Evolutionary conservation across 2,329 filamentous ascomycete species (phyloP), one percentile per base, ranked within the genome.

Genomic region (Elsinoe necatrix): DNA sequence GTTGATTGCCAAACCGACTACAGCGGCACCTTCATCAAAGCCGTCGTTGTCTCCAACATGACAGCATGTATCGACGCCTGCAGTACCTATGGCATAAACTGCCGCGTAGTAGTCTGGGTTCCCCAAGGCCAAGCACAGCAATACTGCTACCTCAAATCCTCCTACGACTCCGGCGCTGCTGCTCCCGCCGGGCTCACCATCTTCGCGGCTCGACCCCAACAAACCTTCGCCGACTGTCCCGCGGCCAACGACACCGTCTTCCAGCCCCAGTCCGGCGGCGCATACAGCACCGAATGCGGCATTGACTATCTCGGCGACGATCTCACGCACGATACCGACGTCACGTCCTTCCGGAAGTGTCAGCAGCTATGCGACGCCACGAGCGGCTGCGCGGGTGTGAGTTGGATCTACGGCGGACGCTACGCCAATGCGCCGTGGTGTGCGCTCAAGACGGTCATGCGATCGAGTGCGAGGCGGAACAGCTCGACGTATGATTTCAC

Each of bases 61-160:
- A 21, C 27, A 14, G 48, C 18, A 8, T 52, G 48, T 16, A 16
- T 52, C 16, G 31, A 37, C 16, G 48, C 48, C 9, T 52, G 48
- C 48, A 52, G 48, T 25, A 21, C n/a, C 14, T 52, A 14, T 11
- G 48, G 48, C 12, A 20, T 21, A 23, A 21, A 34, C 29, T 52
- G 48, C 48, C 18, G 31, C 16, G 25, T 21, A 8, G 48, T 35
- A 16, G 31, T 37, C 16, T 52, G 48, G 48, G 48, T 52, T 12
- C 27, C 48, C 16, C 1, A 8, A 2, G 48, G 48, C 29, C 48
- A 52, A 25, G 48, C 27, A 20, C 16, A 31, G n/a, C 25, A 21
- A 52, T 52, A 35, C 25, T 52, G 48, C 29, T 52, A 52, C 48
- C 48, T 52, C 25, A 52, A 52, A 27, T 25, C 16, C 48, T 20